Evolutionary conservation across 495 filamentous ascomycete genomes (phyloP).

Genomic region (Niebla homalea): DNA sequence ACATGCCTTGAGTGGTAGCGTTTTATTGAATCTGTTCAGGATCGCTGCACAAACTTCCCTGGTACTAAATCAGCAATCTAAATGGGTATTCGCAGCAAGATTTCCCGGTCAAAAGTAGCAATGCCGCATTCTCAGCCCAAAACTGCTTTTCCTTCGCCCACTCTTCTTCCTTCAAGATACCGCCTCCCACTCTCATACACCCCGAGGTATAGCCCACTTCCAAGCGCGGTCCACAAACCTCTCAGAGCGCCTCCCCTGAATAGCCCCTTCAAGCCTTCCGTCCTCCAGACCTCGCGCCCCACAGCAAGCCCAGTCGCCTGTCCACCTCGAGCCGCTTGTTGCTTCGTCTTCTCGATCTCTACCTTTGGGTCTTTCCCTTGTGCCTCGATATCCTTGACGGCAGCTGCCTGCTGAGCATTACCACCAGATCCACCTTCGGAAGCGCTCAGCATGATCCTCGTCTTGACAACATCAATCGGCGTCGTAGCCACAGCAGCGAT

Average conservation of each 20-base stretch:
- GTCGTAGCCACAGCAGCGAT: slow-evolving; percentile 62
- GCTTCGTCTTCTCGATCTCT: slow-evolving; percentile 39
- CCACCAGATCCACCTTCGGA: slow-evolving; percentile 17
- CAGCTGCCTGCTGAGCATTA: slow-evolving; percentile 10
- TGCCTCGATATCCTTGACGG: slow-evolving; percentile 33
- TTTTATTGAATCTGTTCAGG: too few relatives aligned
- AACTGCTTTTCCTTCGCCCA: slow-evolving; percentile 22
- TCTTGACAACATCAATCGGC: slow-evolving; percentile 76
- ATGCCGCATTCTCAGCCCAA: neutral
- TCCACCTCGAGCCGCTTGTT: slow-evolving; percentile 49
- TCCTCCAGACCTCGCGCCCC: slow-evolving; percentile 43
- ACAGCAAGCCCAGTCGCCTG: slow-evolving; percentile 55
- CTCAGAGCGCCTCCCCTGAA: slow-evolving; percentile 68
- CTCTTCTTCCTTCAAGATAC: slow-evolving; percentile 46
- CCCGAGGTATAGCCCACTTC: slow-evolving; percentile 72
- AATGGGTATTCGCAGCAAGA: neutral
- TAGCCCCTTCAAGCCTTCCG: slow-evolving; percentile 56
- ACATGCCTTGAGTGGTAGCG: too few relatives aligned
- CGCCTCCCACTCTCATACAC: slow-evolving; percentile 70
- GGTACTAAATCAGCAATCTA: too few relatives aligned
- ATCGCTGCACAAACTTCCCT: too few relatives aligned
- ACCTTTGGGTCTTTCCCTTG: slow-evolving; percentile 16
- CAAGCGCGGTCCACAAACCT: slow-evolving; percentile 66
- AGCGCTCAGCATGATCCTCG: slow-evolving; percentile 55
- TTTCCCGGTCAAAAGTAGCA: slow-evolving; percentile 15